Base-by-base conservation (phyloP, 2,329 filamentous ascomycete species). In the Arthrinium puccinioides region DNA sequence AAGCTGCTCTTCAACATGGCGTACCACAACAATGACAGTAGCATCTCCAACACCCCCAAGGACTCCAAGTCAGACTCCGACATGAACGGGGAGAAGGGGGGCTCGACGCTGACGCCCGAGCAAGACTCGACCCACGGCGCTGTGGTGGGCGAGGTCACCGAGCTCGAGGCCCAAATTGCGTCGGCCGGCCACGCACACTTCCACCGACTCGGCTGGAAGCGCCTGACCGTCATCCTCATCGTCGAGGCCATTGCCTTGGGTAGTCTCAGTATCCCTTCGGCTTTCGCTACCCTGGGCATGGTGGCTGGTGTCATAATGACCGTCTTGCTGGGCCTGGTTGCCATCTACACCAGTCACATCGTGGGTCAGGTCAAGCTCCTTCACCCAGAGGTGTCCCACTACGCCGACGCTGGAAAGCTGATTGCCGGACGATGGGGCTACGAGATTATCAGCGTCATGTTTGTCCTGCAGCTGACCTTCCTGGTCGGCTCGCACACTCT, bases 401-500 rank as follows among this genome's bases (percentile, higher is more conserved):
- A 59, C 24, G 74, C 74, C 9, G 77, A 82, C 46, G 76, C 73
- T 6, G 76, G 74, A 19, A 61, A 69, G 27, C 57, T 81, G 23
- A 61, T 82, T 23, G 60, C 63, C 39, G 78, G 79, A 1, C 57
- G 49, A 16, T 60, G 70, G 20, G 74, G 72, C 1, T 66, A 70
- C 31, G 71, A 78, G 47, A 41, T 82, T 23, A 59, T 77, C 38
- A 74, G 72, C 7, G 51, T 59, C 21, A 70, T 65, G 18, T 73
- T 76, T 47, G 60, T 70, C 7, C 53, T 80, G 31, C 73, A 80
- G 49, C 59, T 82, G 18, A 55, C 77, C n/a, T 81, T 82, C 59
- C 69, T 80, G 50, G 76, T 80, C 63, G 74, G 69, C 6, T 76
- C 74, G 30, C 79, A 83, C 51, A 62, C 81, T 20, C 61, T 81